Evolutionary conservation across 2,329 filamentous ascomycete species (phyloP), one percentile per base, ranked within the genome.

Genomic region (Colletotrichum musicola): DNA sequence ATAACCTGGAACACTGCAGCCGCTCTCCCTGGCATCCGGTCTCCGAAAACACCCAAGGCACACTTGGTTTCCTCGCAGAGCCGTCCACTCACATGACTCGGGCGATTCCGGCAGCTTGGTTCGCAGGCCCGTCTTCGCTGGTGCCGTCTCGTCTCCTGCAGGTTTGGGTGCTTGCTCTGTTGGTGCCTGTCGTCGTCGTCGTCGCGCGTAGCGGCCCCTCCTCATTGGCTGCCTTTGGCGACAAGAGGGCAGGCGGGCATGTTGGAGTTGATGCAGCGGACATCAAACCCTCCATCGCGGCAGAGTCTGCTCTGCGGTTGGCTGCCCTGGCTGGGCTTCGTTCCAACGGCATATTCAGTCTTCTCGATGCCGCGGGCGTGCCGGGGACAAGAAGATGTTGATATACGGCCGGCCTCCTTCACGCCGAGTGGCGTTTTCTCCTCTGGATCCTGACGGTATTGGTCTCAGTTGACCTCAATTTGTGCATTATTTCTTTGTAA

Each of bases 191-290:
- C 49, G 13, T 46, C 35, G 35, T 61, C 35, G 16, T 25, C 13
- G 12, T 55, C 66, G 66, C 66, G 66, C 66, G 66, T 69, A 69
- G 50, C n/a, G 16, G 42, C 13, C 44, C 22, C 50, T 25, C 54
- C 42, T 56, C 42, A 69, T 69, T 69, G 66, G 66, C 18, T 14
- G 35, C 50, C 20, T 22, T 68, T 69, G 66, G 62, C 66, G 62
- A 69, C 62, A 25, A 51, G 22, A 56, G 40, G 10, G 14, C 13
- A 46, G 18, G n/a, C 44, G 44, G 27, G 27, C 58, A 38, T 2
- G 13, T 16, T n/a, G 47, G 10, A 22, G 59, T 22, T 49, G 59
- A 46, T 61, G 40, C 54, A 46, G 42, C 30, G 56, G 30, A 40
- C 55, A 51, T 65, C 65, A 55, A 61, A 51, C 62, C 42, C 62